Base-by-base conservation (phyloP, 2,329 filamentous ascomycete species). In the Penicillium sp. region DNA sequence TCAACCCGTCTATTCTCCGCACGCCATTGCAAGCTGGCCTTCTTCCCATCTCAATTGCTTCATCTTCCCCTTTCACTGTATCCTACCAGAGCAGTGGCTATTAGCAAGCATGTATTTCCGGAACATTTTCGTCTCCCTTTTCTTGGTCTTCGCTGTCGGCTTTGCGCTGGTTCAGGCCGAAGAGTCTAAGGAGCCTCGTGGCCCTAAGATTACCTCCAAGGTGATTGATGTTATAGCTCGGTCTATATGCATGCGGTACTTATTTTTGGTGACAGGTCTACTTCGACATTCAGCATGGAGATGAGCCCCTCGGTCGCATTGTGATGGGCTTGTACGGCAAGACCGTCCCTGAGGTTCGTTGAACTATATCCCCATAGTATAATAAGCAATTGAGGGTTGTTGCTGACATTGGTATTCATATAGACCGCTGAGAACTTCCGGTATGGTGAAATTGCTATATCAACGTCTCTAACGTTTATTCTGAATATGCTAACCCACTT, bases 181-280 rank as follows among this genome's bases (percentile, higher is more conserved):
- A 57, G 85, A 89, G 66, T 89, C 89, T 52, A 81, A 81, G 80
- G 62, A 70, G 57, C 65, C 71, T 46, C 71, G 72, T 53, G 93
- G 94, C 44, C 93, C 91, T 61, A 95, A 94, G 86, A 93, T 97
- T 80, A 97, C 92, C 69, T 82, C 90, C 82, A 96, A 96, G 86
- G 91, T 84, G 73, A 56, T 66, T 36, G 37, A 43, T 45, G 16
- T 38, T 28, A 25, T 14, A n/a, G 19, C 26, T 28, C 11, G 25
- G 17, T 35, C 31, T 33, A 42, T 28, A 31, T 33, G 28, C n/a
- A 19, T 16, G 22, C 26, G n/a, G 41, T 53, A 33, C 61, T 68
- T 26, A 68, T 42, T 28, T 9, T 37, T 31, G 25, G 5, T 30
- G 8, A 44, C 53, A 80, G 82, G 84, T 88, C 67, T 88, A 82